Evolutionary conservation across 2,329 filamentous ascomycete genomes (phyloP).

Genomic region (Diaporthe ampelina): DNA sequence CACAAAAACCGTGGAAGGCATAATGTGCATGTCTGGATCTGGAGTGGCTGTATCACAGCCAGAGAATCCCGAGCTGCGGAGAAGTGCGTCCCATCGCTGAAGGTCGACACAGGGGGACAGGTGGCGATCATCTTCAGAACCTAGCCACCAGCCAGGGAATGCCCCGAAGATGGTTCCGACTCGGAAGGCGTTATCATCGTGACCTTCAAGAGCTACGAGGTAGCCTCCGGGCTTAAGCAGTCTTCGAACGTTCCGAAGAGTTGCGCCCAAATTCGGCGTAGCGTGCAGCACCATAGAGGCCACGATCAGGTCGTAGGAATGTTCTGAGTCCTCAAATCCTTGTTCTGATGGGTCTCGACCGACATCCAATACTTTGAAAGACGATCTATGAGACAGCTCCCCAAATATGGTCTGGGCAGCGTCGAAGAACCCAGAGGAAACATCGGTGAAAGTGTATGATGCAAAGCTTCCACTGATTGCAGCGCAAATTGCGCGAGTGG

Average conservation of each 20-base stretch:
- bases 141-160: conserved; percentile 26
- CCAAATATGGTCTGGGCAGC: conserved; percentile 27
- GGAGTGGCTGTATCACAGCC: conserved; percentile 10
- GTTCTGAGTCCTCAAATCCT: conserved; percentile 45
- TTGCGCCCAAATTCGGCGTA: conserved; percentile 42
- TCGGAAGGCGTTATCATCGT: background rate
- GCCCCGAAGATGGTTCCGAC: conserved; percentile 4
- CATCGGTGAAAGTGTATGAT: conserved; percentile 56
- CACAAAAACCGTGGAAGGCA: background rate
- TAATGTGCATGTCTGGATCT: background rate
- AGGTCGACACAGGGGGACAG: background rate
- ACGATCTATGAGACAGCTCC: background rate
- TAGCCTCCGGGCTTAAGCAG: conserved; percentile 54
- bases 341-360: conserved; percentile 47
- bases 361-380: conserved; percentile 46
- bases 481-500: conserved; percentile 41
- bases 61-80: conserved; percentile 13
- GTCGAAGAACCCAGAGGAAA: conserved; percentile 14
- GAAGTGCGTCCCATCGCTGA: background rate
- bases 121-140: background rate
- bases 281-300: conserved; percentile 49
- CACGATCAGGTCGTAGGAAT: conserved; percentile 50
- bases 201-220: conserved; percentile 45
- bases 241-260: conserved; percentile 46
- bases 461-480: conserved; percentile 49